A percentile compares a stretch with the other conserved stretches of the same genome.
Evolutionary conservation across 257 asterid species (phyloP).

Genomic region (Solanum clarkiae): DNA sequence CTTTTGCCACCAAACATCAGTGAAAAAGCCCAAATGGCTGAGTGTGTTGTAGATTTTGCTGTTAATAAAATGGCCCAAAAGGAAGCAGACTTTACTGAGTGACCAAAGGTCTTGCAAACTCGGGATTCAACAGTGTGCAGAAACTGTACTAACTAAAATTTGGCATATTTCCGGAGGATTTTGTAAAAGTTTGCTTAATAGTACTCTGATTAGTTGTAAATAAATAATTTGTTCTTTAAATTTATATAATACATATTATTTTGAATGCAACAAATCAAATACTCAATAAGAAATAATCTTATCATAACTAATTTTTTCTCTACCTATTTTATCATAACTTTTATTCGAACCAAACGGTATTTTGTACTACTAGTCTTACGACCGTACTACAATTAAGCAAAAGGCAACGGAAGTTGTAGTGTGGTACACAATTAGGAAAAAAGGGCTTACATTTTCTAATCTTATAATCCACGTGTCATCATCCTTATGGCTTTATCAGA

Average conservation of each 20-base stretch:
- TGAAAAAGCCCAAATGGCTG: no score
- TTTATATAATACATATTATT: no score
- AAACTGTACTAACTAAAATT: not conserved
- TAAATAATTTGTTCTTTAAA: no score
- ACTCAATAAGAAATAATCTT: no score
- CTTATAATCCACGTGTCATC: conserved; percentile 15
- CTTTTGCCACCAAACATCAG: no score
- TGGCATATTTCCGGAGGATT: not conserved
- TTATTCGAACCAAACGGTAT: no score
- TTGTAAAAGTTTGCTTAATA: not conserved
- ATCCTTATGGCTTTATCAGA: not conserved
- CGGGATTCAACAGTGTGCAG: not conserved
- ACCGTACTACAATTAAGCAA: not conserved
- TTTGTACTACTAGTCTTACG: no score
- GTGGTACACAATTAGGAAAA: not conserved
- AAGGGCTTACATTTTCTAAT: not conserved
- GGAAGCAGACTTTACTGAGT: not conserved
- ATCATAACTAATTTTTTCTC: no score
- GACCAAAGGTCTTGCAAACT: not conserved
- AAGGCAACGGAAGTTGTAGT: not conserved
- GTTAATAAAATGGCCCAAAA: not conserved
- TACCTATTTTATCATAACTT: no score
- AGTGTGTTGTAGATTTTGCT: no score
- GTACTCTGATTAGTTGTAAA: no score
- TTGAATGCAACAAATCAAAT: no score